phyloP scores from a whole-genome alignment of 2,329 filamentous ascomycete species.

The Botrytis hyacinthi region DNA sequence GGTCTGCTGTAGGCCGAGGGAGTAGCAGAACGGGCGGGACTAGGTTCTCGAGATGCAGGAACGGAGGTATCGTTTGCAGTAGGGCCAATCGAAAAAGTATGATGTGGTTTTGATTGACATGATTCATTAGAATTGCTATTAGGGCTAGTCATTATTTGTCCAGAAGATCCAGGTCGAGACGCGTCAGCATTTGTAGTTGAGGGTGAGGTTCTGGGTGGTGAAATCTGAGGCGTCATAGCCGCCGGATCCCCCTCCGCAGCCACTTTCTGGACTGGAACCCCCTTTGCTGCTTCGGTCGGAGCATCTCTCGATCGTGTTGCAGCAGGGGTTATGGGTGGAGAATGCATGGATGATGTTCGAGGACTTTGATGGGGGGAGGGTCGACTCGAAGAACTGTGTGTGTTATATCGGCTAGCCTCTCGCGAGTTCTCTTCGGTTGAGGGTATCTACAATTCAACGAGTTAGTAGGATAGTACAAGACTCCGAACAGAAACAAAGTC shows the following conservation, averaged over 20 bases:
- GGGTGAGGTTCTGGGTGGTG: slow-evolving; percentile 52
- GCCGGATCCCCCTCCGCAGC: slow-evolving; percentile 43
- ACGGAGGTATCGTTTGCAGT: slow-evolving; percentile 46
- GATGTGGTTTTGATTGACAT: slow-evolving; percentile 28
- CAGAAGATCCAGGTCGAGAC: slow-evolving; percentile 39
- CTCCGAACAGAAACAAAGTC: slow-evolving; percentile 22
- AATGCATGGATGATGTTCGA: slow-evolving; percentile 70
- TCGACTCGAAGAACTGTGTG: slow-evolving; percentile 62
- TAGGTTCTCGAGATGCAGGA: slow-evolving; percentile 59
- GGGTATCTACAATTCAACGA: slow-evolving; percentile 46
- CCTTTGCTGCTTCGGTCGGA: slow-evolving; percentile 35
- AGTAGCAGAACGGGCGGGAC: slow-evolving; percentile 62
- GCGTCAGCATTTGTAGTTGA: slow-evolving; percentile 38
- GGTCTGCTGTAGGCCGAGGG: slow-evolving; percentile 68
- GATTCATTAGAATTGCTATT: slow-evolving; percentile 31
- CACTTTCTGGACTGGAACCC: slow-evolving; percentile 40
- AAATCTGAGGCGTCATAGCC: slow-evolving; percentile 69
- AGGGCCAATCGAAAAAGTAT: slow-evolving; percentile 38
- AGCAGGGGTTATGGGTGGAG: slow-evolving; percentile 84
- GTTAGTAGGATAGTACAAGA: slow-evolving; percentile 24
- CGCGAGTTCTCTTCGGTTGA: slow-evolving; percentile 57
- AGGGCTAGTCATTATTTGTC: slow-evolving; percentile 32
- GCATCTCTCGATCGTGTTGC: slow-evolving; percentile 64
- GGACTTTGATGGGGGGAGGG: slow-evolving; percentile 68
- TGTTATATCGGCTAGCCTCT: slow-evolving; percentile 62